Evolutionary conservation across 2,329 filamentous ascomycete species (phyloP), one percentile per base, ranked within the genome.

Genomic region (Venturia aucupariae): DNA sequence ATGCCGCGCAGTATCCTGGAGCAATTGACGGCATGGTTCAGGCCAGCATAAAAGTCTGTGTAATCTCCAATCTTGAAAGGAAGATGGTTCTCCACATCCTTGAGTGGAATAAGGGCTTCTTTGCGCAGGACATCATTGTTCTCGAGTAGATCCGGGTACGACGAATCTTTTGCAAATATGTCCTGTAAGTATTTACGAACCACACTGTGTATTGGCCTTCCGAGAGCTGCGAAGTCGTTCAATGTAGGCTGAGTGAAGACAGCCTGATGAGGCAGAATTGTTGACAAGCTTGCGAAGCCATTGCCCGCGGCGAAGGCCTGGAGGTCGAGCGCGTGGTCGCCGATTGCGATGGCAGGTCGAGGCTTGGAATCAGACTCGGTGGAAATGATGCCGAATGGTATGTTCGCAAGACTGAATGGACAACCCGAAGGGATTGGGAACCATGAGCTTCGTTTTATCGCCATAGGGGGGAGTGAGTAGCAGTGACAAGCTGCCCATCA

Each of bases 61-160:
- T 93, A 94, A 73, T 93, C 90, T 32, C 89, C 88, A 69, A 93
- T 90, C 64, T 81, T 80, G 84, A 94, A 86, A 2, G 90, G 90
- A 8, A 93, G 71, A 70, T 92, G 88, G 71, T 82, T 86, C 67
- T 80, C 83, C 60, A 87, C 83, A 24, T 84, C 77, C 4, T 79
- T 77, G 60, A 86, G 80, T 0, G 81, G 82, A 3, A 91, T 67
- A 15, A 93, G 74, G 27, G 60, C 38, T 63, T 80, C 76, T 65
- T 83, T 77, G 65, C 84, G 83, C 22, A 90, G 75, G 0, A 75
- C 70, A 2, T 74, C 72, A 70, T 92, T 89, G 65, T 86, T 80
- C 70, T 84, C 84, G 30, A 92, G 77, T 1, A 90, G 72, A 13
- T 84, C 77, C 0, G 87, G 82, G 68, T 81, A 82, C 0, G 82